Base-by-base conservation (phyloP, 2,329 filamentous ascomycete species). In the Pleochaeta shiraiana region DNA sequence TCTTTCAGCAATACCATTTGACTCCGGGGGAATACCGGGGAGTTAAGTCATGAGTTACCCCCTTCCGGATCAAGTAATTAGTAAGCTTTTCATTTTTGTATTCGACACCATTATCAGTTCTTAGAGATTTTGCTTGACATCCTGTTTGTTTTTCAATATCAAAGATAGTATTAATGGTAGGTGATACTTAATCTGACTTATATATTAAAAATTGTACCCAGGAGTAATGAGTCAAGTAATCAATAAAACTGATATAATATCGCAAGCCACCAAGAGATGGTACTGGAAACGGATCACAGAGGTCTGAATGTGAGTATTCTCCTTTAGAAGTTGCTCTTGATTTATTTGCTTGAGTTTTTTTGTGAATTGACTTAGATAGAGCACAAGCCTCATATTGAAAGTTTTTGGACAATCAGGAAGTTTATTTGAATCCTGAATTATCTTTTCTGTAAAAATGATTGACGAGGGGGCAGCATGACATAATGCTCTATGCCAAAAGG, bases 221-320 rank as follows among this genome's bases (percentile, higher is more conserved):
- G 4, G 57, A 37, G 4, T 39, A 37, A 4, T 31, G 30, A 16
- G 57, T 37, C 21, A 31, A 30, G 16, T 61, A 16, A 14, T 61
- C 57, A 37, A 61, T 19, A 14, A 61, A 61, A 61, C 30, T 61
- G 21, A 61, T 61, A 39, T 37, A 61, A 24, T 61, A 61, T 21
- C 4, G 31, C 7, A 31, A 4, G 19, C 39, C 39, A 11, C 16
- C 57, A n/a, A 37, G n/a, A 24, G 30, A 61, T 9, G 30, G 57
- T 37, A 61, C 14, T n/a, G 31, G 57, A 24, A 61, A 61, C 6
- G 57, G 57, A 9, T 19, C 57, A 9, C 30, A 34, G 21, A 61
- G 30, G 33, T 61, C 57, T 37, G 57, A 37, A 14, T 61, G 57
- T 28, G 39, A n/a, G 16, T 61, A 61, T 61, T 61, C 57, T 14